Base-by-base conservation (phyloP, 257 asterid species). In the Petunia axillaris region DNA sequence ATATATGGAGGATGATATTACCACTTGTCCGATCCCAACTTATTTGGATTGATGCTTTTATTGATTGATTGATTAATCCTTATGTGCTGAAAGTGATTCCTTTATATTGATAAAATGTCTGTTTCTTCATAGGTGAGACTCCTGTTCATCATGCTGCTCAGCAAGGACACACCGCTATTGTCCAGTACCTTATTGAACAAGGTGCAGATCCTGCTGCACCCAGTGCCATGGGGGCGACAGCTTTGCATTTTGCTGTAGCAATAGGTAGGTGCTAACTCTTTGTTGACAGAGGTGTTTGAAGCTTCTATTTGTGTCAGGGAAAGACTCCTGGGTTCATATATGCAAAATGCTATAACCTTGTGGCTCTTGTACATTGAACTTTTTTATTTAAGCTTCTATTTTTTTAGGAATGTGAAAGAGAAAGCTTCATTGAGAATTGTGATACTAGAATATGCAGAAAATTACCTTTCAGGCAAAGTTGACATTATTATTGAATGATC, bases 81-180 rank as follows among this genome's bases (percentile, higher is more conserved):
- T 25, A 13, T 71, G 62, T 35, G 44, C 44, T 48, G 77, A 11
- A 52, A 71, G 62, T 48, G 62, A 50, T 35, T 50, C n/a, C 77
- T 46, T 58, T 71, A 4, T 25, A 25, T 14, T 71, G 43, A 52
- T 71, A 50, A 65, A 74, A 66, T 11, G 57, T 54, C 68, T 58
- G 38, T 80, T 81, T 15, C 50, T 65, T 52, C 75, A 41, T 83
- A 95, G 99, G 98, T 41, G 99, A 96, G 81, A 94, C 98, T 80
- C 96, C 99, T 75, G 91, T 96, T 52, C 82, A 84, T 62, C 99
- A 96, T 68, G 97, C 98, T 87, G 95, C 99, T 54, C 83, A 98
- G 75, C 97, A 89, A 86, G 98, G 97, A 55, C 98, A 96, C 79
- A 89, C 92, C 70, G 85, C 84, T 65, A 88, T 95, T 64, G 95